Evolutionary conservation across 1,284 basidiomycete genomes (phyloP), one percentile per base, ranked within the genome.

Genomic region (Tilletia caries): DNA sequence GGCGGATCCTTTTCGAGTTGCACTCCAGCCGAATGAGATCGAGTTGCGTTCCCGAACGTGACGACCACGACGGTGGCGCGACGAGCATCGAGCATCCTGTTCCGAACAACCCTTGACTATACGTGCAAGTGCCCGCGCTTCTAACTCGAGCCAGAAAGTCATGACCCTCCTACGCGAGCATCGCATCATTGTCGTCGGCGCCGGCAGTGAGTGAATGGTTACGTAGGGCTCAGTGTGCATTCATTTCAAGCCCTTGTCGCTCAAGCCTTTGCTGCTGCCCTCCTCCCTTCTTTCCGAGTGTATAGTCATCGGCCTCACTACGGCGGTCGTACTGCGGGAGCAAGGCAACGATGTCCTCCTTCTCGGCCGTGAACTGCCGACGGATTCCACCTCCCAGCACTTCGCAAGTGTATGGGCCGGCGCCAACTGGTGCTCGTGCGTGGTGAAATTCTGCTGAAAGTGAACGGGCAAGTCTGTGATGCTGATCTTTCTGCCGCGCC

Each of bases 401-500:
- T 91, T 90, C 82, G 87, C 90, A 0, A 87, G 86, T 70, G 90
- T 90, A 0, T 91, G 90, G 88, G 90, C 90, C 46, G 89, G 89
- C 25, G 89, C 89, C 44, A 89, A 89, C 80, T 90, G 89, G 89
- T 87, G 87, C 20, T 88, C 89, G 3, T 87, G 25, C n/a, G 88
- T 70, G 86, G 88, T 70, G 86, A 84, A 10, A 48, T 58, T 34
- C 5, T 72, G 71, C 70, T 69, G 67, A 72, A 20, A 37, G 75
- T 54, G 20, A 6, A 18, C 23, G 33, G 70, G 29, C 15, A 5
- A n/a, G 52, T 25, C 25, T 33, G 25, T 50, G 18, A 18, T 5
- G 58, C 32, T 67, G 43, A 32, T 62, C 33, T n/a, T 20, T 18
- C 20, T 27, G 3, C 25, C 18, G 20, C 18, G 3, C 18, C 15